A percentile compares a stretch with the other conserved stretches of the same genome.
These are phyloP conservation scores for Aureobasidium sp. DNA, from an alignment of 2,329 filamentous ascomycete genomes.

Conservation along the genomic window DNA sequence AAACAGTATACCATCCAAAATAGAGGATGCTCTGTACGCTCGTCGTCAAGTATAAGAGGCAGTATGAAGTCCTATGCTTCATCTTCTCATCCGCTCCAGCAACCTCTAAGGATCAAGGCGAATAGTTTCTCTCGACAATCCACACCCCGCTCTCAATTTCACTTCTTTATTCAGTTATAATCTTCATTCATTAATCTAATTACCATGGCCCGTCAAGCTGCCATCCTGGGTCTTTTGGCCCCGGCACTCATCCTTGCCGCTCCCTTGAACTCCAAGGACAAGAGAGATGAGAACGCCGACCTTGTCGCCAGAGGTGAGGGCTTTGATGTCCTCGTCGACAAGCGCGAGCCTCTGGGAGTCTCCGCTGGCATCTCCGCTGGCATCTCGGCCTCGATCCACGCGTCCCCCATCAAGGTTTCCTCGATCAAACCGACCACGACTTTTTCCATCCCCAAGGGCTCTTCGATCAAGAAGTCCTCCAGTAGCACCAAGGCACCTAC, in stretches of 20 bases:
- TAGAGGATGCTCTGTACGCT: background rate
- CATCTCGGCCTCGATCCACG: background rate
- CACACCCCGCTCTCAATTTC: background rate
- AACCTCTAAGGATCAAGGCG: slow-evolving; percentile 1
- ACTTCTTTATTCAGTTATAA: background rate
- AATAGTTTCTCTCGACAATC: background rate
- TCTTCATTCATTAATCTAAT: background rate
- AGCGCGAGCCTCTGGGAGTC: background rate
- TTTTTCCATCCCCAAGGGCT: background rate
- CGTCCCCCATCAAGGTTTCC: background rate
- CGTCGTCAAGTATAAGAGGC: slow-evolving; percentile 1
- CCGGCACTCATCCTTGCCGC: slow-evolving; percentile 10
- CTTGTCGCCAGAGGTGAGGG: background rate
- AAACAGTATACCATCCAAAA: background rate
- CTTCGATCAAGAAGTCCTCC: background rate
- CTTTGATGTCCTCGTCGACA: background rate
- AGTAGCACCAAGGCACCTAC: background rate
- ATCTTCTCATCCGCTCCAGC: slow-evolving; percentile 1
- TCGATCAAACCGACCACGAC: background rate
- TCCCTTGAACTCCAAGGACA: background rate
- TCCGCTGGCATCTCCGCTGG: background rate
- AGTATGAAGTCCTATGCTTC: background rate
- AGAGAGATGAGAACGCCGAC: background rate
- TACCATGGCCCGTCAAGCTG: slow-evolving; percentile 9
- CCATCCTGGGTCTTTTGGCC: slow-evolving; percentile 4